These are phyloP conservation scores for Lichtheimia corymbifera DNA, from an alignment of 371 early-diverging fungal genomes.

Conservation along the genomic window DNA sequence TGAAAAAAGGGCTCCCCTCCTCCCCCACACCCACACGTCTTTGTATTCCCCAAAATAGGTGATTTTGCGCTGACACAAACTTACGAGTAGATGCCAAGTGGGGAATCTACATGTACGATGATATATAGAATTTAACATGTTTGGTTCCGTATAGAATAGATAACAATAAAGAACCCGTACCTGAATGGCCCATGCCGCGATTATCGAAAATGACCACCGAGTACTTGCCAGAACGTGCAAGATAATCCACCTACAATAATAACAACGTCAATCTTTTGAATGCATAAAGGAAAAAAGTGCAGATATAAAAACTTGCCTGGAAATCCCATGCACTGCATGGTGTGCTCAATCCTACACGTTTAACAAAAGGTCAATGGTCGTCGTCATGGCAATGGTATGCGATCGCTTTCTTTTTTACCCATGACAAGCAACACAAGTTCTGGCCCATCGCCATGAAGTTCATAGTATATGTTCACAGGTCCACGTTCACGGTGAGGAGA, in stretches of 20 bases:
- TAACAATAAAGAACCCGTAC: slow-evolving; percentile 13
- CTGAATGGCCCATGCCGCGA: slow-evolving; percentile 70
- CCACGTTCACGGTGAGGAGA: slow-evolving; percentile 13
- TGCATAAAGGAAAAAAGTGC: not conserved
- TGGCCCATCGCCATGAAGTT: slow-evolving; percentile 70
- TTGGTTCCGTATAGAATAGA: not conserved
- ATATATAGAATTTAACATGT: not conserved
- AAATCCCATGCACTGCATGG: slow-evolving; percentile 40
- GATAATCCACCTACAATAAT: slow-evolving; percentile 49
- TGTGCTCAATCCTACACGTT: slow-evolving; percentile 39
- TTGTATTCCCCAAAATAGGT: slow-evolving; percentile 5
- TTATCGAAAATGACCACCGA: slow-evolving; percentile 81
- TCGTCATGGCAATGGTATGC: not conserved
- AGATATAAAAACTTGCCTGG: slow-evolving; percentile 32
- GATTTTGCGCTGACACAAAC: slow-evolving; percentile 12
- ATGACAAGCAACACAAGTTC: slow-evolving; percentile 64
- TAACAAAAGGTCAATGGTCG: not conserved
- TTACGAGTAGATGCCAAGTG: slow-evolving; percentile 32
- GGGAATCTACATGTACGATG: slow-evolving; percentile 13
- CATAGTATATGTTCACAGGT: slow-evolving; percentile 61
- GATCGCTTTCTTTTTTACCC: slow-evolving; percentile 31
- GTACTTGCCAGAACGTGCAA: slow-evolving; percentile 61
- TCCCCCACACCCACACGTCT: no score
- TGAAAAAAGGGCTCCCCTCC: not conserved
- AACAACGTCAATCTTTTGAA: not conserved